Evolutionary conservation across 2,329 filamentous ascomycete genomes (phyloP), one percentile per base, ranked within the genome.

Genomic region (Nemania sp.): DNA sequence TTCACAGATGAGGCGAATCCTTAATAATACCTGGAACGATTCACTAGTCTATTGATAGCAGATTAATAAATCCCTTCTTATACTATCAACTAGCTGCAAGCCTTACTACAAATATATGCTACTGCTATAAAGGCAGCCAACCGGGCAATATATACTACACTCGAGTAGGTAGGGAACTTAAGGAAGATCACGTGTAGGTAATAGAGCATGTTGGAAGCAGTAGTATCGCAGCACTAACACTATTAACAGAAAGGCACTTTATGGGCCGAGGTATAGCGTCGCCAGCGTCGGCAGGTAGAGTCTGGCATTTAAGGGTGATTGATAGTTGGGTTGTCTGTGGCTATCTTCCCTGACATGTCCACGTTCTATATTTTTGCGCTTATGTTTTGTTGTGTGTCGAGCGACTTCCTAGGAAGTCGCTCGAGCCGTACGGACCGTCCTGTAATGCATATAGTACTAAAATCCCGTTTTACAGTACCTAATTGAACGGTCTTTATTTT

Each of bases 381-480:
- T 56, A 56, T 26, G n/a, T 55, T 55, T 55, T 56, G 22, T 62
- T 62, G 60, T 26, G 54, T 55, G 49, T 47, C 38, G 38, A 62
- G 49, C 51, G 59, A 63, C 60, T 63, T 63, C 53, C 61, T 57
- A 64, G 53, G 53, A 64, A 64, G 52, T 64, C 53, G 43, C 61
- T 63, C 43, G 43, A 5, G 8, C 5, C 41, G 15, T 56, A 63
- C 52, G 52, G 43, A 52, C 20, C 26, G 27, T 56, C 53, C 32
- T 26, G 29, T 56, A 41, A 56, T 56, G 26, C 20, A 41, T 56
- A n/a, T n/a, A n/a, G n/a, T n/a, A 56, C 22, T 56, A 43, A 56
- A 43, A 43, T 56, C 32, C 32, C 11, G 4, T n/a, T 24, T 43
- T 43, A 41, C 32, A 26, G 43, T 51, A n/a, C n/a, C n/a, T n/a